Percentiles rank a stretch among this genome's conserved stretches.
phyloP scores from a whole-genome alignment of 2,329 filamentous ascomycete genomes.

The Dothideomycetes sp. region DNA sequence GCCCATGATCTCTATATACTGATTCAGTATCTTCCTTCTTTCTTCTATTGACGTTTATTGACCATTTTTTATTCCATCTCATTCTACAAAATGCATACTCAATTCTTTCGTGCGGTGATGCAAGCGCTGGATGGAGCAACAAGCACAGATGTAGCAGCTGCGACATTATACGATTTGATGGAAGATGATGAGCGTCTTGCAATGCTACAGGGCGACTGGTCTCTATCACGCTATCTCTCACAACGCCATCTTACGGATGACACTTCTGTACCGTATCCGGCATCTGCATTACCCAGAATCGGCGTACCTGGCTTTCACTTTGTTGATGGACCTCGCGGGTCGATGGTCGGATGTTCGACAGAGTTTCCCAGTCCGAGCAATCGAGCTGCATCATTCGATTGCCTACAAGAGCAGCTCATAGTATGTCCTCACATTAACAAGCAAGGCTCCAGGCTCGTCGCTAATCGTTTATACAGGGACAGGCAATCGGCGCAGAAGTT shows the following conservation, averaged over 20 bases:
- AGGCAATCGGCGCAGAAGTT: slow-evolving; percentile 4
- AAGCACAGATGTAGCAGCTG: background rate
- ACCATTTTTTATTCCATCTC: too few species aligned
- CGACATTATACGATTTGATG: background rate
- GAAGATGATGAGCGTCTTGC: slow-evolving; percentile 5
- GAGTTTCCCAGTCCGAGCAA: slow-evolving; percentile 3
- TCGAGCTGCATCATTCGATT: slow-evolving; percentile 3
- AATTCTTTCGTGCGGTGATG: slow-evolving; percentile 1
- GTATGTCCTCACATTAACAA: background rate
- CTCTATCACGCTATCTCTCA: slow-evolving; percentile 1
- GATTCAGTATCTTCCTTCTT: too few species aligned
- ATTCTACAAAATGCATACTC: too few species aligned
- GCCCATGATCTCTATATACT: too few species aligned
- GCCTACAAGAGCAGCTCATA: slow-evolving; percentile 1
- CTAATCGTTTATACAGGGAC: background rate
- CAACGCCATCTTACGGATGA: too few species aligned
- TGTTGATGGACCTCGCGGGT: background rate
- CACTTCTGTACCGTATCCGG: slow-evolving; percentile 1
- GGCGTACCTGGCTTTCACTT: slow-evolving; percentile 3
- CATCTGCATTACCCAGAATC: background rate
- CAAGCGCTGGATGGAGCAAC: background rate
- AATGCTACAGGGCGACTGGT: slow-evolving; percentile 1
- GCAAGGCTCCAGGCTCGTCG: background rate
- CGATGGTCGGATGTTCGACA: slow-evolving; percentile 1
- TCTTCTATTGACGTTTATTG: too few species aligned